Base-by-base conservation (phyloP, 495 filamentous ascomycete species). In the Melanomma pulvis-pyrius region DNA sequence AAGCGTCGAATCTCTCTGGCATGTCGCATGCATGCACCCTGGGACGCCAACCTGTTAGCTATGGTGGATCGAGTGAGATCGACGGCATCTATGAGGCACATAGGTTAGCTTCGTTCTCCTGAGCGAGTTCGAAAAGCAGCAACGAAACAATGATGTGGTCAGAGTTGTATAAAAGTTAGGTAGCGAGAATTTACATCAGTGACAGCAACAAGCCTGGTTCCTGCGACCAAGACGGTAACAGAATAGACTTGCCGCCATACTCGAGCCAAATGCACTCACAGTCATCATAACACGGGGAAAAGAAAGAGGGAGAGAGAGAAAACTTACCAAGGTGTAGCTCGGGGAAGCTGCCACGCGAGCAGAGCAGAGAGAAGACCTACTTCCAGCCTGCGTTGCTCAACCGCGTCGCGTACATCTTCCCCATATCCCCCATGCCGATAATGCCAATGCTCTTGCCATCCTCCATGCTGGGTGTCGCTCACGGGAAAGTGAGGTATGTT, bases 261-360 rank as follows among this genome's bases (percentile, higher is more conserved):
- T 97, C 92, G 91, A 97, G 92, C 92, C 92, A 97, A 97, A 97
- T 97, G 92, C 92, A 90, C 92, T 97, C 92, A 91, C 90, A 46
- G 92, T 97, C 92, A 97, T 96, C 92, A 93, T 92, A 68, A 63
- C 46, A 51, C 53, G 52, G 58, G 69, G 71, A 52, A 39, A 7
- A 13, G 19, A 21, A 50, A 59, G 57, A 68, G 68, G 54, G 58
- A 67, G 61, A 47, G 56, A 70, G 61, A 67, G 69, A 53, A 68
- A 15, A 63, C 64, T 50, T 69, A 68, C 63, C 49, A 59, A 22
- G 22, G 24, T 44, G 39, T 3, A 44, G 39, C 39, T 44, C 13
- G 39, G 39, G 39, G 39, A 44, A 44, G 39, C 51, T 32, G 51
- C 1, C 50, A 61, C 48, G 41, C 46, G 53, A 69, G 24, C 61